Percentiles rank a stretch among this genome's conserved stretches.
These are phyloP conservation scores for Penicillium sp. DNA, from an alignment of 2,329 filamentous ascomycete species.

Conservation along the genomic window DNA sequence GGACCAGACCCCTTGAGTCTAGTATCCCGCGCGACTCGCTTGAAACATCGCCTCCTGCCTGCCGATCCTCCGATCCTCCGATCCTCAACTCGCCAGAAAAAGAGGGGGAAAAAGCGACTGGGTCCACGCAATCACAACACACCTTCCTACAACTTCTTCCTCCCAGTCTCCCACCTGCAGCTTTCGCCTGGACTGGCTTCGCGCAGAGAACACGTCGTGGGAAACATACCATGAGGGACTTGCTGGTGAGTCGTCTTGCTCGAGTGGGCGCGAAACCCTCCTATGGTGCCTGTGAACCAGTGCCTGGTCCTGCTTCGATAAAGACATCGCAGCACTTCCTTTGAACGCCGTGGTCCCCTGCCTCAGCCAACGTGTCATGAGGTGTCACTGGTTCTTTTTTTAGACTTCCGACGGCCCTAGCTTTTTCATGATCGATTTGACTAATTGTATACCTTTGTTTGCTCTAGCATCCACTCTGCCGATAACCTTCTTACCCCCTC, in stretches of 20 bases:
- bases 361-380: slow-evolving; percentile 28
- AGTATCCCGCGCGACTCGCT: slow-evolving; percentile 9
- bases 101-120: slow-evolving; percentile 22
- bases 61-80: slow-evolving; percentile 29
- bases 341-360: slow-evolving; percentile 26
- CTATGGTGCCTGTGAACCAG: slow-evolving; percentile 24
- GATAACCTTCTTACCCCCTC: slow-evolving; percentile 16
- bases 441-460: slow-evolving; percentile 22
- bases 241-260: slow-evolving; percentile 23
- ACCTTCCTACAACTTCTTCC: not conserved
- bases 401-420: slow-evolving; percentile 10
- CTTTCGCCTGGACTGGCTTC: not conserved
- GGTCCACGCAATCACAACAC: slow-evolving; percentile 8
- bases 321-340: slow-evolving; percentile 25
- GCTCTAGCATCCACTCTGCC: slow-evolving; percentile 24
- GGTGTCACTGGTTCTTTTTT: slow-evolving; percentile 33
- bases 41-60: slow-evolving; percentile 22
- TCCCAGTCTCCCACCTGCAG: not conserved
- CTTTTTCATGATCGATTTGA: slow-evolving; percentile 17
- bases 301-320: slow-evolving; percentile 25
- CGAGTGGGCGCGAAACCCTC: slow-evolving; percentile 13
- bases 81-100: slow-evolving; percentile 27
- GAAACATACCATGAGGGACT: slow-evolving; percentile 28
- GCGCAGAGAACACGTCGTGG: not conserved
- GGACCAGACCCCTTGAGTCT: not conserved